phyloP scores from a whole-genome alignment of 352 stramenopile species.

The Pythium folliculosum region DNA sequence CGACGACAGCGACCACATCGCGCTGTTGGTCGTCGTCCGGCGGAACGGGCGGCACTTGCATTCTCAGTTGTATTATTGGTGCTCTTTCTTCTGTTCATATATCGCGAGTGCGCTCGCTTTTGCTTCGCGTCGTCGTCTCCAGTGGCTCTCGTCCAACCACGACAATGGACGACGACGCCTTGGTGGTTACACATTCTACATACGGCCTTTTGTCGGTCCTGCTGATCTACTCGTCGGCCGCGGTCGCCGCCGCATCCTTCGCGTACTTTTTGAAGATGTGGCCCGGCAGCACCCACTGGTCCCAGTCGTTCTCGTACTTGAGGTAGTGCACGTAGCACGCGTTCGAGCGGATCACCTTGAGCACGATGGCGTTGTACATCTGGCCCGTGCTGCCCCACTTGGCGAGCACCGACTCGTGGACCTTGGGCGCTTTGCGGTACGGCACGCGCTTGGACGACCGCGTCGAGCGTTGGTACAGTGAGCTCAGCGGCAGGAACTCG shows the following conservation, averaged over 20 bases:
- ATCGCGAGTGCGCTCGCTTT: too few relatives aligned
- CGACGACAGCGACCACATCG: too few relatives aligned
- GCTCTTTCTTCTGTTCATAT: too few relatives aligned
- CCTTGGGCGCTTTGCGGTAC: constrained; percentile 60
- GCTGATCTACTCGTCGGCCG: background rate
- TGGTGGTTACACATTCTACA: too few relatives aligned
- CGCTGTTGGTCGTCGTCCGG: too few relatives aligned
- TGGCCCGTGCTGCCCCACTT: constrained; percentile 70
- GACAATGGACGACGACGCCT: too few relatives aligned
- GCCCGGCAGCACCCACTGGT: constrained; percentile 77
- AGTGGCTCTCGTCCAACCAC: too few relatives aligned
- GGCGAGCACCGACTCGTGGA: constrained; percentile 76
- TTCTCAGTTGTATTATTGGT: too few relatives aligned
- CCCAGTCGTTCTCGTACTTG: constrained; percentile 85
- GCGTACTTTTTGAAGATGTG: constrained; percentile 82
- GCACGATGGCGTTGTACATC: constrained; percentile 78
- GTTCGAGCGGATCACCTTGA: constrained; percentile 78
- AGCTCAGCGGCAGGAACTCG: constrained; percentile 67
- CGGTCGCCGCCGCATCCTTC: constrained; percentile 4
- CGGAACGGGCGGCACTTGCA: too few relatives aligned
- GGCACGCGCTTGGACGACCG: constrained; percentile 49
- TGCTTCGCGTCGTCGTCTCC: too few relatives aligned
- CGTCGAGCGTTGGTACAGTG: constrained; percentile 54
- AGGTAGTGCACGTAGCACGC: constrained; percentile 81
- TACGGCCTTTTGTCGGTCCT: too few relatives aligned